Base-by-base conservation (phyloP, 2,329 filamentous ascomycete species). In the Ophiostoma novo-ulmi region DNA sequence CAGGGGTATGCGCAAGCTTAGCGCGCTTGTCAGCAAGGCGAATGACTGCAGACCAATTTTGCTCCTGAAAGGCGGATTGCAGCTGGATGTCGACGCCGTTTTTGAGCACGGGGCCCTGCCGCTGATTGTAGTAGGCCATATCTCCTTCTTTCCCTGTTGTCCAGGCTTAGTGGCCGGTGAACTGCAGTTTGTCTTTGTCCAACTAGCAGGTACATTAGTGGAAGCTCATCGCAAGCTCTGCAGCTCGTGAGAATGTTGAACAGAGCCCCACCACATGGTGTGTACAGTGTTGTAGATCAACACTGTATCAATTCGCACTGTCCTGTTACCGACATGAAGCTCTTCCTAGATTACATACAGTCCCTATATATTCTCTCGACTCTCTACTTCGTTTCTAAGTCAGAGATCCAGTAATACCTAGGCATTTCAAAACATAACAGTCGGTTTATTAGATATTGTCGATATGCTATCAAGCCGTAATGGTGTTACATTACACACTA, bases 21-120 rank as follows among this genome's bases (percentile, higher is more conserved):
- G 80, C 79, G 38, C 84, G 80, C 77, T 85, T 84, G 73, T 85
- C 83, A 17, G 86, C 85, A 17, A 87, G 79, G 38, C 82, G 84
- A 36, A 83, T 79, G 69, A 82, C 85, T 20, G 79, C 78, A 22
- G 79, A 74, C 86, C 85, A 88, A 77, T 85, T 85, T 69, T 82
- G 80, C 70, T 86, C 84, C 58, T 80, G 80, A 71, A 86, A 88
- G 69, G 85, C 85, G 17, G 82, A 80, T 78, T 87, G 83, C 11
- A 88, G 80, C 79, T 85, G 83, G 68, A 85, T 79, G 73, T 86
- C 84, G 69, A 85, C 82, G 72, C 81, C 83, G 75, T 81, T 82
- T 74, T 81, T 85, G 65, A 86, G 81, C 66, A 78, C 76, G 64
- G 80, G 80, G 68, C 75, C 77, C 70, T 73, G 70, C 71, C 26